Evolutionary conservation across 1,284 basidiomycete genomes (phyloP).

Genomic region (Fomes fomentarius): DNA sequence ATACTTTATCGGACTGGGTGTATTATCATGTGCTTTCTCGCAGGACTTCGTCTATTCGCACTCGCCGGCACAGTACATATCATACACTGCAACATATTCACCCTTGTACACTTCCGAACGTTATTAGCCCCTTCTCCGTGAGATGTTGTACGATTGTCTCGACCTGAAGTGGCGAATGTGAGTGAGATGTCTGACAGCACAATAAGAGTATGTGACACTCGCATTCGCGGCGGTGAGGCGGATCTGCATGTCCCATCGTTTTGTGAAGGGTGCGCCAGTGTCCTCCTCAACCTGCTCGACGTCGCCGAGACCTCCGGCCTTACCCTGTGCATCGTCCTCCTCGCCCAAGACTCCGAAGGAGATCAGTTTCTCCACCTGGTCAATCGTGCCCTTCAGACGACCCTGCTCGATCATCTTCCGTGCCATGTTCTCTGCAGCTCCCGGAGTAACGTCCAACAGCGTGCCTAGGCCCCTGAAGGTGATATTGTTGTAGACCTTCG

Average conservation of each 20-base stretch:
- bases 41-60: slow-evolving; percentile 19
- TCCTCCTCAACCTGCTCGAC: slow-evolving; percentile 83
- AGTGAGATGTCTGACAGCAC: not conserved
- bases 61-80: slow-evolving; percentile 27
- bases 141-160: slow-evolving; percentile 82
- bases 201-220: slow-evolving; percentile 27
- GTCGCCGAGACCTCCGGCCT: slow-evolving; percentile 89
- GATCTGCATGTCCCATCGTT: slow-evolving; percentile 91
- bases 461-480: slow-evolving; percentile 88
- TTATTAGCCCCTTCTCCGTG: slow-evolving; percentile 67
- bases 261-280: slow-evolving; percentile 86
- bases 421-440: slow-evolving; percentile 92
- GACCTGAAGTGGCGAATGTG: slow-evolving; percentile 48
- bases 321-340: slow-evolving; percentile 89
- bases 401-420: slow-evolving; percentile 97
- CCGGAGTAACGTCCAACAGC: slow-evolving; percentile 82
- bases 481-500: slow-evolving; percentile 95
- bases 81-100: slow-evolving; percentile 26
- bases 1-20: slow-evolving; percentile 20
- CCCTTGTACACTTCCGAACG: slow-evolving; percentile 36
- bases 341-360: slow-evolving; percentile 86
- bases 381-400: slow-evolving; percentile 87
- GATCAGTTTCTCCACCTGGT: slow-evolving; percentile 92
- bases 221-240: slow-evolving; percentile 85
- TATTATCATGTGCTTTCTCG: slow-evolving; percentile 24